A percentile compares a stretch with the other conserved stretches of the same genome.
Conservation (phyloP, 1,284 basidiomycete genomes). For the Takashimella koratensis region DNA sequence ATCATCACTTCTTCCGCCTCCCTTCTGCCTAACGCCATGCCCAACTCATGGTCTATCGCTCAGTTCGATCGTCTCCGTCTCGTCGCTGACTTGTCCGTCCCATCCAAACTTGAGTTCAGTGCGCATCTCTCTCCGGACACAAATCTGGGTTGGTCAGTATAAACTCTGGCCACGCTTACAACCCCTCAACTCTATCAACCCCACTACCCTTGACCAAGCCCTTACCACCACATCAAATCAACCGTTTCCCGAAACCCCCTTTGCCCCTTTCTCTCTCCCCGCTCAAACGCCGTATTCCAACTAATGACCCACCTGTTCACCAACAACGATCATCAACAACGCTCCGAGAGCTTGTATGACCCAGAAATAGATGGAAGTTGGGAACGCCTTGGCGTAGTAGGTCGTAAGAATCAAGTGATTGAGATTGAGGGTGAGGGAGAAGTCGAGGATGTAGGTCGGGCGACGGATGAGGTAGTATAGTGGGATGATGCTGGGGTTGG, state of each 20-base stretch:
- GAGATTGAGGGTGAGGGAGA: constrained; percentile 81
- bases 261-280: no score
- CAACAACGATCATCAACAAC: constrained; percentile 68
- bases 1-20: no score
- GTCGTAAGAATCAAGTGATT: constrained; percentile 87
- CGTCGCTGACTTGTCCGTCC: constrained; percentile 15
- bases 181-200: no score
- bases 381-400: constrained; percentile 82
- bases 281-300: no score
- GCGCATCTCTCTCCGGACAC: constrained; percentile 86
- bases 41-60: constrained; percentile 15
- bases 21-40: no score
- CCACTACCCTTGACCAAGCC: no score
- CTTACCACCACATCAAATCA: no score
- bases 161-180: no score
- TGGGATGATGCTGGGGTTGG: constrained; percentile 66
- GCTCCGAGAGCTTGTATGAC: constrained; percentile 68
- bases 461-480: constrained; percentile 82
- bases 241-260: no score
- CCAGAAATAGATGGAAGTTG: constrained; percentile 89
- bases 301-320: constrained; percentile 69
- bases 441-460: constrained; percentile 92
- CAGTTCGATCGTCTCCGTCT: constrained; percentile 30
- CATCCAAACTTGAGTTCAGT: constrained; percentile 64
- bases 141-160: constrained; percentile 54